A percentile compares a stretch with the other conserved stretches of the same genome.
Evolutionary conservation across 768 basidiomycete species (phyloP).

Genomic region (Rhodosporidiobolus sp.): DNA sequence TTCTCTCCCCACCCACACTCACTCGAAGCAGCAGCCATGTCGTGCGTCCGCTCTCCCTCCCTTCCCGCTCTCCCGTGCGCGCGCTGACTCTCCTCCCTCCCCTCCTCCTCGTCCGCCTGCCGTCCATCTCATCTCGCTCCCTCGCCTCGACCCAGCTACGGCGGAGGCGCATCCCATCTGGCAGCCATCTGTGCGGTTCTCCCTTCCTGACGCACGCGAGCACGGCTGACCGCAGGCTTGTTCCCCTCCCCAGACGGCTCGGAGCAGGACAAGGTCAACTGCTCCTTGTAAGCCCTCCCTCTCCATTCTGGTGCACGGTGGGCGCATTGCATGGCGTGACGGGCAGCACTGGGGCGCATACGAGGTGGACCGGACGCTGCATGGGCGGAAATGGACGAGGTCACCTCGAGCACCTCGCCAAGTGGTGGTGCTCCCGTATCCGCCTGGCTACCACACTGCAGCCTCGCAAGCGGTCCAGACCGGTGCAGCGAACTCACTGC

Average conservation of each 20-base stretch:
- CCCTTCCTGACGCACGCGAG: background rate
- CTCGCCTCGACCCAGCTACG: too few relatives aligned
- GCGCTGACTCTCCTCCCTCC: background rate
- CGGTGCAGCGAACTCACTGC: too few relatives aligned
- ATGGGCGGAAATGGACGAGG: too few relatives aligned
- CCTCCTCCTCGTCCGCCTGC: background rate
- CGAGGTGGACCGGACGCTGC: too few relatives aligned
- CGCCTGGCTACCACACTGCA: too few relatives aligned
- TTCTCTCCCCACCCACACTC: background rate
- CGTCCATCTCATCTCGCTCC: background rate
- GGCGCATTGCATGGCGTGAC: background rate
- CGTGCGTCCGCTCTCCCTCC: constrained; percentile 11
- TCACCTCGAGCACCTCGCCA: too few relatives aligned
- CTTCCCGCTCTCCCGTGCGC: background rate
- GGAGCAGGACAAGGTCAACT: constrained; percentile 69
- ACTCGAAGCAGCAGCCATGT: constrained; percentile 11
- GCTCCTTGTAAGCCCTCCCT: constrained; percentile 95
- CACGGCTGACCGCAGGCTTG: background rate
- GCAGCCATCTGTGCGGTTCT: constrained; percentile 31
- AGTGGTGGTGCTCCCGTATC: too few relatives aligned
- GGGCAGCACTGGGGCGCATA: background rate
- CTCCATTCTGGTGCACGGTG: constrained; percentile 30
- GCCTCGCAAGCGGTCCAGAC: too few relatives aligned
- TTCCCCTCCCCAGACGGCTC: constrained; percentile 43
- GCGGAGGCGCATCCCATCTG: constrained; percentile 38